These are phyloP conservation scores for Viola odorata DNA, from an alignment of 345 rosid genomes.

Conservation along the genomic window DNA sequence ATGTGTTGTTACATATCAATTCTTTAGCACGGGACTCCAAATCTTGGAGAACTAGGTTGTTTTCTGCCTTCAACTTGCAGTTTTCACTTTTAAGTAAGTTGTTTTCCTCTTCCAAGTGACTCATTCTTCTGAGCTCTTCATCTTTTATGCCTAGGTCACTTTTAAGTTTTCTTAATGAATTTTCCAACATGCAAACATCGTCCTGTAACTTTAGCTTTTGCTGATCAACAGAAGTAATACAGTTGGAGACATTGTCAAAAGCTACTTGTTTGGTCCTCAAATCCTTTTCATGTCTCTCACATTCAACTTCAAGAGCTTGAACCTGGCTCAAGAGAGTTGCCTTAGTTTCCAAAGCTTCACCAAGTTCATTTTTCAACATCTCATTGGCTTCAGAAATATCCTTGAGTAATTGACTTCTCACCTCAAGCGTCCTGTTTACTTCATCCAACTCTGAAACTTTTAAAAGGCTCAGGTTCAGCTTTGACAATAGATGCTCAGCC, in stretches of 20 bases:
- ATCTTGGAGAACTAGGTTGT: conserved; percentile 35
- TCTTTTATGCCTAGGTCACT: conserved; percentile 27
- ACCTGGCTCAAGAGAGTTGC: conserved; percentile 26
- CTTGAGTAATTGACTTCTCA: conserved; percentile 25
- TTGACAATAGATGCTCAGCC: conserved; percentile 28
- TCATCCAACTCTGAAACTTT: conserved; percentile 34
- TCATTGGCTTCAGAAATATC: conserved; percentile 29
- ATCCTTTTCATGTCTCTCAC: conserved; percentile 19
- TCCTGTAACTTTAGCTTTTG: conserved; percentile 27
- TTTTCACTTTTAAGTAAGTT: conserved; percentile 28
- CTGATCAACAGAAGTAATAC: conserved; percentile 18
- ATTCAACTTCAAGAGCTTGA: conserved; percentile 36
- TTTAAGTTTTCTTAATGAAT: conserved; percentile 20
- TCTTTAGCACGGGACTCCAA: conserved; percentile 42
- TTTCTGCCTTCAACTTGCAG: conserved; percentile 33
- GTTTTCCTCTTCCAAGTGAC: conserved; percentile 30
- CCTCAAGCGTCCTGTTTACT: conserved; percentile 26
- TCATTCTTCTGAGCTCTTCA: conserved; percentile 22
- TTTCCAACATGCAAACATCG: conserved; percentile 25
- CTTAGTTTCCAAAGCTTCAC: conserved; percentile 21
- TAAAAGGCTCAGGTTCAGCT: conserved; percentile 27
- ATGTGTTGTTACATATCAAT: conserved; percentile 45
- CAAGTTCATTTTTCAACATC: conserved; percentile 26
- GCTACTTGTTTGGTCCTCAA: conserved; percentile 33
- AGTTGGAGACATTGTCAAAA: conserved; percentile 24